Percentiles rank a stretch among this genome's conserved stretches.
These are phyloP conservation scores for Aaosphaeria pasadenensis DNA, from an alignment of 2,329 filamentous ascomycete genomes.

Conservation along the genomic window DNA sequence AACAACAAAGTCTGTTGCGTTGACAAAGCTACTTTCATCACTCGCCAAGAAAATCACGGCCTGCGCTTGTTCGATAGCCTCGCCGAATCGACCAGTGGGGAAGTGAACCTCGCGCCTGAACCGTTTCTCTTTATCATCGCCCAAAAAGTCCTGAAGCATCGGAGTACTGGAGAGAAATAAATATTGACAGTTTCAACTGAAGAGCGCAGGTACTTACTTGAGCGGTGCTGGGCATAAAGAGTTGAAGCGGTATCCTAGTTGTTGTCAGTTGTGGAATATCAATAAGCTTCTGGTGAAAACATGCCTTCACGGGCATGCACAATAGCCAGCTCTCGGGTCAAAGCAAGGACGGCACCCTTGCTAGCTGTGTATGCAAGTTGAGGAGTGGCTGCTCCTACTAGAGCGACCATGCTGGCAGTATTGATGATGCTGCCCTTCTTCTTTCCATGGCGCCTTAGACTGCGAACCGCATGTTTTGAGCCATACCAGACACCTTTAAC, in stretches of 20 bases:
- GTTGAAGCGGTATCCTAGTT: not conserved
- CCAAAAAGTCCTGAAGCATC: not conserved
- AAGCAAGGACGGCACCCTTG: not conserved
- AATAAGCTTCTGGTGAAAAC: not conserved
- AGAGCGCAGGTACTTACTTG: not conserved
- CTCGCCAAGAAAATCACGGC: not conserved
- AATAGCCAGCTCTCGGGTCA: not conserved
- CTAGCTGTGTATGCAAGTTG: not conserved
- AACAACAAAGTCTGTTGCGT: not conserved
- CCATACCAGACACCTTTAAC: not conserved
- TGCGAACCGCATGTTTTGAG: not conserved
- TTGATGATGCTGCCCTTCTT: not conserved
- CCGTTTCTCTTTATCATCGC: not conserved
- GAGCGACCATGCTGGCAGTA: not conserved
- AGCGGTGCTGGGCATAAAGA: not conserved
- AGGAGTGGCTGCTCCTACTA: not conserved
- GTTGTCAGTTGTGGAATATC: not conserved
- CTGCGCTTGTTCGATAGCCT: not conserved
- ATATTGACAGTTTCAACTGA: not conserved
- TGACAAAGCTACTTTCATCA: not conserved
- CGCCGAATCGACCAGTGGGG: not conserved
- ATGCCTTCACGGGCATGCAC: not conserved
- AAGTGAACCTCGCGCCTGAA: not conserved
- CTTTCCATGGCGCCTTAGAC: not conserved
- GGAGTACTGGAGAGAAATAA: not conserved